phyloP scores from a whole-genome alignment of 2,329 filamentous ascomycete species.

The Trichoderma polysporum region DNA sequence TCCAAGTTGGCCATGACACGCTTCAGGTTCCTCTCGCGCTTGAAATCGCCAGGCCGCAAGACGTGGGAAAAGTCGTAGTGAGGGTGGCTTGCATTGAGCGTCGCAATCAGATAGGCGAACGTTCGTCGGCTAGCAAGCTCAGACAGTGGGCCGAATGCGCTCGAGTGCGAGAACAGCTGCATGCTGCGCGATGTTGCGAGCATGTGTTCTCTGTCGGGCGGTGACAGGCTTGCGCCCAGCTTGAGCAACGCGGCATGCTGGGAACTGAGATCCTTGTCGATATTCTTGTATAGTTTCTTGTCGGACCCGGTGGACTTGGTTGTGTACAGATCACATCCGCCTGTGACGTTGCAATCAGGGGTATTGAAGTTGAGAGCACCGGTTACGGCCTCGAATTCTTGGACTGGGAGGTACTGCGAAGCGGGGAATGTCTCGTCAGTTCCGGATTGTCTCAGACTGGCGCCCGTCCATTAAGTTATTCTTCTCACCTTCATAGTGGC shows the following conservation, averaged over 20 bases:
- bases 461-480: neutral
- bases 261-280: constrained; percentile 85
- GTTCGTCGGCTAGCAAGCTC: constrained; percentile 86
- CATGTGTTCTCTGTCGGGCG: constrained; percentile 72
- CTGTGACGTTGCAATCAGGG: constrained; percentile 85
- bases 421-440: constrained; percentile 24
- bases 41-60: constrained; percentile 85
- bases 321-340: constrained; percentile 94
- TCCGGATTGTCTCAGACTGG: neutral
- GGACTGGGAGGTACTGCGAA: constrained; percentile 80
- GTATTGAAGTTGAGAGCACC: constrained; percentile 95
- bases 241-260: constrained; percentile 87
- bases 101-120: constrained; percentile 95
- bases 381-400: constrained; percentile 87
- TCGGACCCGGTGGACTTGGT: constrained; percentile 94
- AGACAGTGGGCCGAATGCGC: constrained; percentile 87
- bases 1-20: constrained; percentile 85
- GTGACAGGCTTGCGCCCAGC: constrained; percentile 82
- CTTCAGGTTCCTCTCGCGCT: constrained; percentile 75
- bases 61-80: constrained; percentile 97
- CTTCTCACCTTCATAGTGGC: constrained; percentile 41
- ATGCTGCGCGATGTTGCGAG: constrained; percentile 62
- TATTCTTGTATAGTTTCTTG: constrained; percentile 96
- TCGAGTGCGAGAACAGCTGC: constrained; percentile 70
- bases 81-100: constrained; percentile 85